Evolutionary conservation across 805 yeast species (phyloP).

Genomic region (Helenozyma rhizophorensis): DNA sequence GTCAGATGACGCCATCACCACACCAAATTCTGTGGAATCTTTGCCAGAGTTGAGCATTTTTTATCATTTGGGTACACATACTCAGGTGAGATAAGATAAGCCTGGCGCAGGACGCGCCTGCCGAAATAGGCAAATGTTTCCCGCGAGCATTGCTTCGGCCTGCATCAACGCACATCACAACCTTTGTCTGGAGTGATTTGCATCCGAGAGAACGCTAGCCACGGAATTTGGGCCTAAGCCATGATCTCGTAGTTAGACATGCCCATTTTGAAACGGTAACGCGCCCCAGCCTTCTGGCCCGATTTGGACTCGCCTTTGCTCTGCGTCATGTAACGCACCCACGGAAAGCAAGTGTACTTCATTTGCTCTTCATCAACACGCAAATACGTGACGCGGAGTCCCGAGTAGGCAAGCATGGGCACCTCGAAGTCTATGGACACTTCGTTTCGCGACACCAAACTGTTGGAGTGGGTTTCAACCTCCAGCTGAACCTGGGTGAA

Average conservation of each 20-base stretch:
- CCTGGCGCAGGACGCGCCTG: no score
- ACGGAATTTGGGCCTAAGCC: no score
- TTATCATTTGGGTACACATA: no score
- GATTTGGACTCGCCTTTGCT: conserved; percentile 1
- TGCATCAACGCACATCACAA: no score
- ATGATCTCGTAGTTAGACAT: conserved; percentile 7
- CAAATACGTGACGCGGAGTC: conserved; percentile 60
- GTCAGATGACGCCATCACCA: no score
- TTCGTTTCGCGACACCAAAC: conserved; percentile 15
- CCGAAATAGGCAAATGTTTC: no score
- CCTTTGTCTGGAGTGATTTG: no score
- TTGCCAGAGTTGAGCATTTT: no score
- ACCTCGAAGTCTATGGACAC: conserved; percentile 28
- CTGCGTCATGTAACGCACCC: conserved; percentile 59
- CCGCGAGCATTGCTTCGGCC: no score
- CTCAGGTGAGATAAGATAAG: no score
- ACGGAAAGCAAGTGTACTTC: conserved; percentile 67
- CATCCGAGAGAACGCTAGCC: no score
- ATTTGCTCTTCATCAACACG: conserved; percentile 61
- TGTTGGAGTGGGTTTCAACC: conserved; percentile 9
- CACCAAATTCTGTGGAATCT: no score
- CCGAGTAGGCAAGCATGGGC: conserved; percentile 57
- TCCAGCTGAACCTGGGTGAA: conserved; percentile 12
- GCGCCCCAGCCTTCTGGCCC: conserved; percentile 1
- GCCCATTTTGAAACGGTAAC: conserved; percentile 14